Conservation (phyloP, 2,329 filamentous ascomycete species). For the Cercospora nicotianae region DNA sequence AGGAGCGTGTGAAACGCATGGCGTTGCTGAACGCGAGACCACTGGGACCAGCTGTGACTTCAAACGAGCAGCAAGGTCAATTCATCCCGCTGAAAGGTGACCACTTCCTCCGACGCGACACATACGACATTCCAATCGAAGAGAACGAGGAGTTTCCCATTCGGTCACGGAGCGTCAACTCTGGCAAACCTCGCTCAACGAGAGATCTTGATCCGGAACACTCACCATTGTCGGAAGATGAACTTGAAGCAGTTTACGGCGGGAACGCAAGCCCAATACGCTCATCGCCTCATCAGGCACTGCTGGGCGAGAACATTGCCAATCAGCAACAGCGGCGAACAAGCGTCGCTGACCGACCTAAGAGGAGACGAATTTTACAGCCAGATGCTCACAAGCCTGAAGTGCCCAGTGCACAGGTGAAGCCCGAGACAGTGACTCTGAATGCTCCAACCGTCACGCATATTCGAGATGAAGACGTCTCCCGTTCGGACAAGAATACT, state of each 20-base stretch:
- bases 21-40: neutral
- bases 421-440: neutral
- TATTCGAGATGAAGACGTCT: neutral
- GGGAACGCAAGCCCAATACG: constrained; percentile 17
- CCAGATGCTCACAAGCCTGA: neutral
- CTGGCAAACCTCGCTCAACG: neutral
- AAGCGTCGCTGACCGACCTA: neutral
- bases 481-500: neutral
- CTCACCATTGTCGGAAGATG: constrained; percentile 35
- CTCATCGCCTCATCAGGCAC: neutral
- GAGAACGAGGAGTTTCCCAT: constrained; percentile 8
- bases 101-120: constrained; percentile 20
- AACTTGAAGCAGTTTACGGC: constrained; percentile 25
- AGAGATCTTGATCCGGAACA: constrained; percentile 30
- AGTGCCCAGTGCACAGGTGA: neutral
- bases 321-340: neutral
- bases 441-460: neutral
- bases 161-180: neutral
- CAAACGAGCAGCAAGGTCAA: constrained; percentile 24
- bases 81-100: constrained; percentile 27
- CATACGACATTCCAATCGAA: constrained; percentile 22
- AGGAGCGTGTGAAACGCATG: neutral
- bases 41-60: constrained; percentile 20
- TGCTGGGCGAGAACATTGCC: neutral
- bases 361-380: neutral